These are phyloP conservation scores for Hemileccinum rubropunctum DNA, from an alignment of 768 basidiomycete genomes.

Conservation along the genomic window DNA sequence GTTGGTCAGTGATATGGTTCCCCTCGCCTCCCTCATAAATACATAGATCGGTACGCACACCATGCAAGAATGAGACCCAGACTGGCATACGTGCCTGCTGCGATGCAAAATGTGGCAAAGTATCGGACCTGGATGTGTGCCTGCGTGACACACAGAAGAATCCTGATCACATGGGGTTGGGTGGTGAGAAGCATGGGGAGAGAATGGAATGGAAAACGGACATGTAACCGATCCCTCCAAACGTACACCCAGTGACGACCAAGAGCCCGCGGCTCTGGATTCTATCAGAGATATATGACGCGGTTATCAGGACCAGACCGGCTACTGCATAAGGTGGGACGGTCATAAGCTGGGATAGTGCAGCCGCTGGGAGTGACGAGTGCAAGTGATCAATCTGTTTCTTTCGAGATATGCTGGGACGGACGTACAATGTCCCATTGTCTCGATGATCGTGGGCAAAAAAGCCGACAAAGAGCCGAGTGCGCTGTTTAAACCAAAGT, in stretches of 20 bases:
- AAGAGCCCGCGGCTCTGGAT: constrained; percentile 42
- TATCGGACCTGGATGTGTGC: constrained; percentile 38
- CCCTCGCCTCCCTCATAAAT: background rate
- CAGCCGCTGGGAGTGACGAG: constrained; percentile 32
- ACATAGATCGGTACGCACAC: constrained; percentile 35
- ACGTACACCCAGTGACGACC: constrained; percentile 25
- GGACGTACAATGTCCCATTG: constrained; percentile 44
- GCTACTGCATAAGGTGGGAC: constrained; percentile 53
- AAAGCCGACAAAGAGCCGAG: constrained; percentile 51
- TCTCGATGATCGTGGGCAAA: constrained; percentile 53
- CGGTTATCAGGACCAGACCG: constrained; percentile 33
- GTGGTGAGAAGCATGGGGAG: background rate
- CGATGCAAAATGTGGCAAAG: constrained; percentile 45
- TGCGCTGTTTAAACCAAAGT: constrained; percentile 48
- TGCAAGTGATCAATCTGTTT: background rate
- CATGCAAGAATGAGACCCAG: constrained; percentile 47
- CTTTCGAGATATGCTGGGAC: background rate
- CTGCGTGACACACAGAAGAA: constrained; percentile 35
- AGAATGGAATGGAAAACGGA: constrained; percentile 12
- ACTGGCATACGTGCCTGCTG: constrained; percentile 43
- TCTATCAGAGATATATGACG: constrained; percentile 43
- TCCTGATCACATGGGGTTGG: background rate
- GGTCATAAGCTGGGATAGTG: constrained; percentile 47
- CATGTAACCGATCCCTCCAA: constrained; percentile 44
- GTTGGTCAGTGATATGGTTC: background rate